phyloP scores from a whole-genome alignment of 2,329 filamentous ascomycete species.

The Cercospora nicotianae region DNA sequence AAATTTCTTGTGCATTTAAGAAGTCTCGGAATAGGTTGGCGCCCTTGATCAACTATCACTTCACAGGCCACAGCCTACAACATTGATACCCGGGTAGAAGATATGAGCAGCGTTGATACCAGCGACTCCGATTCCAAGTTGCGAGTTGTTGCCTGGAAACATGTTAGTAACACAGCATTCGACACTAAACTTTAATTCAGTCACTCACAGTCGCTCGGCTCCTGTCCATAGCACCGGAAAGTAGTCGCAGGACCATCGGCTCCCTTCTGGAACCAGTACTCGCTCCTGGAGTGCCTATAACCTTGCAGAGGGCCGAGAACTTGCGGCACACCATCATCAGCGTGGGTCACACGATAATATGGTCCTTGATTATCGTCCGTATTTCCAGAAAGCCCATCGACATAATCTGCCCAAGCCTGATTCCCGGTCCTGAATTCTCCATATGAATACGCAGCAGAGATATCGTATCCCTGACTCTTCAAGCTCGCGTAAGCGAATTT shows the following conservation, averaged over 20 bases:
- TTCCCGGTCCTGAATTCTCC: constrained; percentile 17
- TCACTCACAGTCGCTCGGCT: constrained; percentile 9
- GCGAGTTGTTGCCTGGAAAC: constrained; percentile 15
- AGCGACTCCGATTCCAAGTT: constrained; percentile 12
- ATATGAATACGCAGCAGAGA: constrained; percentile 13
- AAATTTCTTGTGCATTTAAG: no score
- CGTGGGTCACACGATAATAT: constrained; percentile 19
- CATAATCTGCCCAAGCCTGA: constrained; percentile 10
- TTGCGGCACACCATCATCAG: constrained; percentile 13
- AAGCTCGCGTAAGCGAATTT: constrained; percentile 15
- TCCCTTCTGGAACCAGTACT: constrained; percentile 15
- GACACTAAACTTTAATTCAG: background rate
- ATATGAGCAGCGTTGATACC: constrained; percentile 21
- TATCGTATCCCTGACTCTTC: constrained; percentile 1
- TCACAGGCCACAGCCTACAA: background rate
- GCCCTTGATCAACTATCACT: no score
- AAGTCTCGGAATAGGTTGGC: no score
- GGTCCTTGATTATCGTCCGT: constrained; percentile 5
- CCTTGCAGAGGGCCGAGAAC: constrained; percentile 1
- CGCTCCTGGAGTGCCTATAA: constrained; percentile 10
- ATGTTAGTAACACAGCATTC: background rate
- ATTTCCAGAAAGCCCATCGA: constrained; percentile 8
- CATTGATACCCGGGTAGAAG: constrained; percentile 16
- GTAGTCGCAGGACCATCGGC: constrained; percentile 11
- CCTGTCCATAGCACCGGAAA: constrained; percentile 8